phyloP scores from a whole-genome alignment of 352 stramenopile species.

The Pseudoperonospora humuli region DNA sequence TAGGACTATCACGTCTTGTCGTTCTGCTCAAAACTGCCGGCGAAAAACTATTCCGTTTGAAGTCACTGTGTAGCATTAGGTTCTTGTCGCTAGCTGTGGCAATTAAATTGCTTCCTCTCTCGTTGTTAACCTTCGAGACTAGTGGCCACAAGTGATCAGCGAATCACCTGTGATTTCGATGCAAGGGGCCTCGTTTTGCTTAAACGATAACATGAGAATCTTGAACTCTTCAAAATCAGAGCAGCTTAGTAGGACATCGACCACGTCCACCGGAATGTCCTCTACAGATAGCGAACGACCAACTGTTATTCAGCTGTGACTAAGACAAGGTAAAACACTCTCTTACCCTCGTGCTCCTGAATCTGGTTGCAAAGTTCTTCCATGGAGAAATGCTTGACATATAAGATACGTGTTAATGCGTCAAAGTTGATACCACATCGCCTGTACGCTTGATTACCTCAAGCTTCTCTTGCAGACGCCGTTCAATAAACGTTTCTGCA shows the following conservation, averaged over 20 bases:
- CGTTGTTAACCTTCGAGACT: no score
- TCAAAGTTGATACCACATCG: no score
- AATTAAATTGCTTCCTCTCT: no score
- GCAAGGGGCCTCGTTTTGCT: conserved; percentile 68
- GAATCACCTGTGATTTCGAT: conserved; percentile 72
- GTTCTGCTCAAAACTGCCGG: no score
- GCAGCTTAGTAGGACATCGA: conserved; percentile 74
- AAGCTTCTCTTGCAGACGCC: conserved; percentile 50
- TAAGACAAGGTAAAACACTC: background rate
- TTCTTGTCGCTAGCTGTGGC: no score
- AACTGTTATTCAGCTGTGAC: background rate
- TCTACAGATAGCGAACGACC: conserved; percentile 26
- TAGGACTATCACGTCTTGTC: no score
- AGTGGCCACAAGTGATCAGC: conserved; percentile 36
- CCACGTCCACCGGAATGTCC: conserved; percentile 69
- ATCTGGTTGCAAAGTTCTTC: conserved; percentile 72
- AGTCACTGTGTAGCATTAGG: no score
- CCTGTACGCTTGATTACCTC: conserved; percentile 27
- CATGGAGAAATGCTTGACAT: conserved; percentile 70
- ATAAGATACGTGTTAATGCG: no score
- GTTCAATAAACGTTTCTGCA: conserved; percentile 62
- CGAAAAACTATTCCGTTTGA: no score
- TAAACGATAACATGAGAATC: conserved; percentile 81
- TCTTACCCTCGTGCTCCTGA: conserved; percentile 67
- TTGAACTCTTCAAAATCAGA: conserved; percentile 87